Conservation (phyloP, 768 basidiomycete species). For the Boletellus ananas region DNA sequence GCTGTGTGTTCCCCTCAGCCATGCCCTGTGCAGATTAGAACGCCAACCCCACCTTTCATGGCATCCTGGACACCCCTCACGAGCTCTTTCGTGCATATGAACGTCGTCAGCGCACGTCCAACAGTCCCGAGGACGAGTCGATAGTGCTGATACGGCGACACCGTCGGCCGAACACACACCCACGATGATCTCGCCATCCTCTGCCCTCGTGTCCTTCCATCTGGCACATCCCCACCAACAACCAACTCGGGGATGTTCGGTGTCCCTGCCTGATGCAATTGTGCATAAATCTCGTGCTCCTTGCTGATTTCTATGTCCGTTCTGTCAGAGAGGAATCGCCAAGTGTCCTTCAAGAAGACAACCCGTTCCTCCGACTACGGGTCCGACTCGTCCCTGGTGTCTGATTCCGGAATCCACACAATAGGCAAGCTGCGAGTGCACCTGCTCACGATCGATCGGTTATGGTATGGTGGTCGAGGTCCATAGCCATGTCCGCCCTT, state of each 20-base stretch:
- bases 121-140: background rate
- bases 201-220: background rate
- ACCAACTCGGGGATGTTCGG: too few species aligned
- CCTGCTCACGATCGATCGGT: background rate
- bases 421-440: background rate
- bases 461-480: background rate
- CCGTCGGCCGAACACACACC: background rate
- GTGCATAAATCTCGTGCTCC: background rate
- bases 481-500: background rate
- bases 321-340: background rate
- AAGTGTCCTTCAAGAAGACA: background rate
- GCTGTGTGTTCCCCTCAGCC: too few species aligned
- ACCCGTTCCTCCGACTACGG: background rate
- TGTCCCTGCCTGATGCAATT: too few species aligned
- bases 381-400: background rate
- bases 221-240: too few species aligned
- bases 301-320: background rate
- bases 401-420: background rate
- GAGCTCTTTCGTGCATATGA: background rate
- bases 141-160: constrained; percentile 1
- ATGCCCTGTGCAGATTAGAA: too few species aligned
- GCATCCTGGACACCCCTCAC: background rate
- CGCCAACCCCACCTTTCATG: background rate
- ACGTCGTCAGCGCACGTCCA: background rate
- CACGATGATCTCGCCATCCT: background rate